These are phyloP conservation scores for Coemansia sp. DNA, from an alignment of 192 early-diverging fungal species.

Conservation along the genomic window DNA sequence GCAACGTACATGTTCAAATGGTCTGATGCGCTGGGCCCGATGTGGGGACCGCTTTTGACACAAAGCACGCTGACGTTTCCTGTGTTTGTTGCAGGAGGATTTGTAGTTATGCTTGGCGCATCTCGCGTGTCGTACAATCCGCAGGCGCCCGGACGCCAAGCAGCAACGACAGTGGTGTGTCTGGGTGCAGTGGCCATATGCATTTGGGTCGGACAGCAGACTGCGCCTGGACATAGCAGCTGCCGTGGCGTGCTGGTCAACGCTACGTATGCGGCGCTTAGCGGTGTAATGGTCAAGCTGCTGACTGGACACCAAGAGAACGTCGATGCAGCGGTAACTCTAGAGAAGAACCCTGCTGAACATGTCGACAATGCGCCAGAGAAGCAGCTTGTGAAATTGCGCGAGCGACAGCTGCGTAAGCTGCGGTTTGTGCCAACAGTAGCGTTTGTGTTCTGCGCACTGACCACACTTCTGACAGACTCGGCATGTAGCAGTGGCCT, in stretches of 20 bases:
- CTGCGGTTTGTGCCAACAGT: conserved; percentile 22
- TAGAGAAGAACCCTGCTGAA: background rate
- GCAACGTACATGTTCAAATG: conserved; percentile 50
- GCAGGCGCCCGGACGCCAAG: conserved; percentile 8
- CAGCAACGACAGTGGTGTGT: conserved; percentile 2
- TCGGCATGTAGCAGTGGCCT: conserved; percentile 55
- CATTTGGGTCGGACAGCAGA: conserved; percentile 14
- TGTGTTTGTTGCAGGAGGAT: conserved; percentile 51
- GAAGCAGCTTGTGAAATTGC: background rate
- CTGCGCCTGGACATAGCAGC: conserved; percentile 6
- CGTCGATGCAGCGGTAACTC: conserved; percentile 4
- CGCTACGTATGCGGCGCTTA: conserved; percentile 22
- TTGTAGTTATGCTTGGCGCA: conserved; percentile 46
- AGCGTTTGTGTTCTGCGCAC: conserved; percentile 10
- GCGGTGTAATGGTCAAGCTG: conserved; percentile 35
- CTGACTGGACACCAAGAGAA: conserved; percentile 24
- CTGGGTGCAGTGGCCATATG: conserved; percentile 11
- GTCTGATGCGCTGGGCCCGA: conserved; percentile 57
- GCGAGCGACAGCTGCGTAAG: conserved; percentile 15
- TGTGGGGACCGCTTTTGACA: conserved; percentile 58
- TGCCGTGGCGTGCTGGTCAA: conserved; percentile 29
- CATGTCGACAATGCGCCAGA: background rate
- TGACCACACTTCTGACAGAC: conserved; percentile 34
- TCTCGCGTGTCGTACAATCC: conserved; percentile 29
- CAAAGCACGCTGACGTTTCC: conserved; percentile 57